Evolutionary conservation across 148 eudicot species (phyloP), one percentile per base, ranked within the genome.

Genomic region (Vaccinium darrowii): DNA sequence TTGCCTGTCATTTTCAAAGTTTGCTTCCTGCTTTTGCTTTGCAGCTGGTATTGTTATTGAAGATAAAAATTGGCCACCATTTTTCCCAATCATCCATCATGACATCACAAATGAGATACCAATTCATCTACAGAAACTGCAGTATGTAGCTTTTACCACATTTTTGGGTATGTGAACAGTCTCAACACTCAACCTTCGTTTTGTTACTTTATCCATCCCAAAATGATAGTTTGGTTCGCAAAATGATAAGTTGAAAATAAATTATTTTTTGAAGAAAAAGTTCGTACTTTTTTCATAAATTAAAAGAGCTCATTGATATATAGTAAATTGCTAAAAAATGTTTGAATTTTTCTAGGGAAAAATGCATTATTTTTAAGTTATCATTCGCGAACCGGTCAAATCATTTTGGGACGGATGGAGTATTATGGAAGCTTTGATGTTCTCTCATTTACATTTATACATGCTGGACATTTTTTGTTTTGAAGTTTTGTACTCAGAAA

Each of bases 61-160:
- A 78, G 84, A 72, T 0, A 82, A 82, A 25, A 82, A 82, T 71
- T 82, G 84, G 84, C 84, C 84, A 53, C 85, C 80, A 9, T 83
- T 83, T 47, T 72, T 83, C 39, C 85, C 85, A 23, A 83, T 83
- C 58, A 83, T 83, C 39, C 85, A 83, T 74, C 85, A 83, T 53
- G 85, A 83, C 60, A 83, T 83, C 43, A 50, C 85, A 50, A 82
- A 82, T 69, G 84, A 82, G 72, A 82, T 82, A 27, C 84, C 84
- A 27, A 52, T 82, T 39, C 85, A 83, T 74, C 60, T 83, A 33
- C 85, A 83, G 30, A 83, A 83, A n/a, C 18, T 83, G 78, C 85
- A 83, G 62, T 83, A 83, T n/a, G 80, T 83, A 54, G 79, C 85
- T 5, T 83, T 83, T 23, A 73, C 80, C n/a, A 73, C 79, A 10